These are phyloP conservation scores for Chamaenerion angustifolium DNA, from an alignment of 345 rosid species.

Conservation along the genomic window DNA sequence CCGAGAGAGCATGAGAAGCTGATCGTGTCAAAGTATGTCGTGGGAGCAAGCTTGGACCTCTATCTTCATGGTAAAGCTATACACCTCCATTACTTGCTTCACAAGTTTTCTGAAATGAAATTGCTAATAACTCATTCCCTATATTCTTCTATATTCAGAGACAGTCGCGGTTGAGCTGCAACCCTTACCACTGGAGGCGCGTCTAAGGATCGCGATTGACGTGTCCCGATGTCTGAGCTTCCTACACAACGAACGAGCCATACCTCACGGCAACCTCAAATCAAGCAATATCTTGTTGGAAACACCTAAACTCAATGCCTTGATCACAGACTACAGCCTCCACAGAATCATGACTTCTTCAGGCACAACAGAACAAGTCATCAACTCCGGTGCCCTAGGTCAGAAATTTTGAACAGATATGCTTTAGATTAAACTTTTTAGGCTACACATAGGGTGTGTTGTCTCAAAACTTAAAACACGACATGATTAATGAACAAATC, in stretches of 20 bases:
- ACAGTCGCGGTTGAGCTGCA: constrained; percentile 32
- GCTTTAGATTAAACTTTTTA: too few species aligned
- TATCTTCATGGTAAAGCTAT: constrained; percentile 58
- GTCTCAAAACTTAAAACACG: too few species aligned
- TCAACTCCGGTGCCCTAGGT: constrained; percentile 71
- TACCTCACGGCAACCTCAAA: constrained; percentile 91
- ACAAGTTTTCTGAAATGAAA: not conserved
- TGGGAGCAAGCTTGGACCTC: constrained; percentile 52
- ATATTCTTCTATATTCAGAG: constrained; percentile 28
- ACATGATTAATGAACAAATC: too few species aligned
- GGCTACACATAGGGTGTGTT: too few species aligned
- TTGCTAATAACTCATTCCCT: not conserved
- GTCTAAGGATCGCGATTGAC: constrained; percentile 44
- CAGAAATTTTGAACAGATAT: too few species aligned
- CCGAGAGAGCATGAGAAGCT: constrained; percentile 76
- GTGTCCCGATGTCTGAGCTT: constrained; percentile 63
- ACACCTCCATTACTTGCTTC: not conserved
- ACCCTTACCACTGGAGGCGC: constrained; percentile 40
- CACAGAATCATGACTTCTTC: constrained; percentile 66
- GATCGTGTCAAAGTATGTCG: constrained; percentile 46
- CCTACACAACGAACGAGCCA: constrained; percentile 68
- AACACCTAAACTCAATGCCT: constrained; percentile 33
- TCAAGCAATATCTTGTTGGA: constrained; percentile 65
- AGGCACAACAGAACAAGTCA: constrained; percentile 81
- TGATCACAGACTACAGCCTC: constrained; percentile 72